Evolutionary conservation across 257 asterid genomes (phyloP), one percentile per base, ranked within the genome.

Genomic region (Przewalskia tangutica): DNA sequence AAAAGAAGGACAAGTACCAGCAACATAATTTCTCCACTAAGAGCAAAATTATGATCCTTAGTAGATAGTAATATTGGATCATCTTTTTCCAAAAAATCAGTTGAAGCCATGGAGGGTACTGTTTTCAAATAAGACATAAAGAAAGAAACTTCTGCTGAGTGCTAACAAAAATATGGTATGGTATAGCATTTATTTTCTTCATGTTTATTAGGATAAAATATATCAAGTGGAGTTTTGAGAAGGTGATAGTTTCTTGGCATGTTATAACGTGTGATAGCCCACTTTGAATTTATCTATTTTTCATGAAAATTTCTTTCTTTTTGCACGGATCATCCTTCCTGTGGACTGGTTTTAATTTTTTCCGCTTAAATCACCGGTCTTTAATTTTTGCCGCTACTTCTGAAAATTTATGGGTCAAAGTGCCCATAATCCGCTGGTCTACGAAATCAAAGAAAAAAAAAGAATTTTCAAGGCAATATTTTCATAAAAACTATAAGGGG

Each of bases 1-100:
- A 73, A 73, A 48, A 73, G 79, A 73, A 73, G 18, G 34, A 73
- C 79, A 73, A 73, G 13, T 73, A 73, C 60, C 79, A 73, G 20
- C 44, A 73, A 73, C 79, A 73, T 73, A 73, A 73, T 73, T 73
- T 73, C 79, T 48, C 79, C 79, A 73, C 23, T 73, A 2, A 48
- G 7, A 48, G 79, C 79, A 73, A 73, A 73, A 73, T 5, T 48
- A 48, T 73, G 14, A 73, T 48, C 55, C 44, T 73, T 48, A 23
- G 79, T 14, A 13, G 79, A 73, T 73, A 73, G 60, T 1, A 23
- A 14, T 7, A 65, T 48, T 2, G 79, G 59, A 50, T 48, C 79
- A 73, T 23, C 79, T 48, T 73, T 73, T 7, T 48, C 60, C 7
- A 3, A 73, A 73, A 73, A 48, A 6, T 12, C 79, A 73, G 12